phyloP scores from a whole-genome alignment of 2,329 filamentous ascomycete species.

The Paecilomyces sp. region DNA sequence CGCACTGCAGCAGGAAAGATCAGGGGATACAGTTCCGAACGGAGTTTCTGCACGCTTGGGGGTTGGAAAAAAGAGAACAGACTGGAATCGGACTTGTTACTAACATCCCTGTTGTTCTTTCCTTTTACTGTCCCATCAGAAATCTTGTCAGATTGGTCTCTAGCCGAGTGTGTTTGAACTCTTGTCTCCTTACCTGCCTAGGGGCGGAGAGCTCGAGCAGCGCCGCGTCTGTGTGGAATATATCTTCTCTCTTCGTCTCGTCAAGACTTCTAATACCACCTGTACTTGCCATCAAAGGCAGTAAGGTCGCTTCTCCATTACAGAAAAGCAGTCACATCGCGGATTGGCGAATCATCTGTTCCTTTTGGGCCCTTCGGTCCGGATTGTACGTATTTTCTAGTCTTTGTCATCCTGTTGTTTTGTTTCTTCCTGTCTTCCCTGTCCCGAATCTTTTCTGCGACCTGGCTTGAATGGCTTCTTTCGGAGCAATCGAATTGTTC shows the following conservation, averaged over 20 bases:
- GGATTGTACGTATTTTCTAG: conserved; percentile 35
- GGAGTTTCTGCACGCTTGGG: conserved; percentile 8
- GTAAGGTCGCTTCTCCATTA: conserved; percentile 13
- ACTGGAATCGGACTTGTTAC: conserved; percentile 8
- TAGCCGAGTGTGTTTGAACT: conserved; percentile 5
- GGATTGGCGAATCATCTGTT: conserved; percentile 5
- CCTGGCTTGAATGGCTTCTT: conserved; percentile 6
- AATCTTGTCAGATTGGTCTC: conserved; percentile 11
- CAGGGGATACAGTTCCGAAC: conserved; percentile 10
- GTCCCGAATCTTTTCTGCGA: conserved; percentile 1
- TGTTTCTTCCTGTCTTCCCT: conserved; percentile 9
- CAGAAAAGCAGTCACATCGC: conserved; percentile 8
- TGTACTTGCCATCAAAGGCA: conserved; percentile 22
- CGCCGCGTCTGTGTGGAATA: conserved; percentile 18
- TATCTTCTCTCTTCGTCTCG: conserved; percentile 8
- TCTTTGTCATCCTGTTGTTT: conserved; percentile 12
- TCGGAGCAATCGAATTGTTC: not conserved
- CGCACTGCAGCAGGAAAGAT: conserved; percentile 2
- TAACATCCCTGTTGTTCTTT: conserved; percentile 7
- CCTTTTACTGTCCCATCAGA: conserved; percentile 9
- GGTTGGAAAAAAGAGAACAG: conserved; percentile 3
- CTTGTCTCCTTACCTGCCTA: conserved; percentile 11
- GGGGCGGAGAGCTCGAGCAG: conserved; percentile 12
- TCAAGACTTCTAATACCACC: conserved; percentile 12
- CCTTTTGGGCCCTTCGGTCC: conserved; percentile 15